phyloP scores from a whole-genome alignment of 192 early-diverging fungal genomes.

The Coemansia umbellata region DNA sequence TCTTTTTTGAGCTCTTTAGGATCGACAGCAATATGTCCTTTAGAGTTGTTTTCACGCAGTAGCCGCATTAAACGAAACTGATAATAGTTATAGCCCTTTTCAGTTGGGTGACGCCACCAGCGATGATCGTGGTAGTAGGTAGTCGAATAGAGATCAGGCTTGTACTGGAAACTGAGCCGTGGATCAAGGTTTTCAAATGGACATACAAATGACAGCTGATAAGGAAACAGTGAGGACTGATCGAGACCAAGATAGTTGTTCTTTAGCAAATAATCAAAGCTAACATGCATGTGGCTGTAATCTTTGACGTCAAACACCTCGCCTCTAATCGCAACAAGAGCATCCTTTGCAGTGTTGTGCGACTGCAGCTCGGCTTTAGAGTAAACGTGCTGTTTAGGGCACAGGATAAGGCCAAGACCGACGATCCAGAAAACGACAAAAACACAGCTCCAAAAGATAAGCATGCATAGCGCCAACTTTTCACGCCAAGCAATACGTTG shows the following conservation, averaged over 20 bases:
- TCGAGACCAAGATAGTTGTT: conserved; percentile 64
- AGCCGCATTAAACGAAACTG: conserved; percentile 59
- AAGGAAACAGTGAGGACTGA: conserved; percentile 64
- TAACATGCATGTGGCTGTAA: conserved; percentile 53
- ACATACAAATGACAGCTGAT: conserved; percentile 59
- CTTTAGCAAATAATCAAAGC: conserved; percentile 46
- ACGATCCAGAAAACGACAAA: conserved; percentile 85
- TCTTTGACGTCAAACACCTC: conserved; percentile 77
- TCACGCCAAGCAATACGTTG: conserved; percentile 95
- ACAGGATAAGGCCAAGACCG: conserved; percentile 68
- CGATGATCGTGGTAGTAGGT: conserved; percentile 70
- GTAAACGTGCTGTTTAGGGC: conserved; percentile 71
- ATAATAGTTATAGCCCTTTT: conserved; percentile 64
- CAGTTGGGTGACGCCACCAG: conserved; percentile 55
- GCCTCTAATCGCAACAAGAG: conserved; percentile 69
- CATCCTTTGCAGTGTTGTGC: conserved; percentile 55
- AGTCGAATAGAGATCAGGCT: conserved; percentile 55
- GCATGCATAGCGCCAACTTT: conserved; percentile 85
- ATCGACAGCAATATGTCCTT: conserved; percentile 63
- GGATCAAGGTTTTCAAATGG: conserved; percentile 54
- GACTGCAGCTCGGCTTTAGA: conserved; percentile 60
- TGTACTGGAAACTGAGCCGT: conserved; percentile 52
- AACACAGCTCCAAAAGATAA: conserved; percentile 75
- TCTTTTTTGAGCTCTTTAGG: conserved; percentile 56
- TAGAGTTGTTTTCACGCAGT: conserved; percentile 58